phyloP scores from a whole-genome alignment of 306 rosid genomes.

The Vachellia pachyceras region DNA sequence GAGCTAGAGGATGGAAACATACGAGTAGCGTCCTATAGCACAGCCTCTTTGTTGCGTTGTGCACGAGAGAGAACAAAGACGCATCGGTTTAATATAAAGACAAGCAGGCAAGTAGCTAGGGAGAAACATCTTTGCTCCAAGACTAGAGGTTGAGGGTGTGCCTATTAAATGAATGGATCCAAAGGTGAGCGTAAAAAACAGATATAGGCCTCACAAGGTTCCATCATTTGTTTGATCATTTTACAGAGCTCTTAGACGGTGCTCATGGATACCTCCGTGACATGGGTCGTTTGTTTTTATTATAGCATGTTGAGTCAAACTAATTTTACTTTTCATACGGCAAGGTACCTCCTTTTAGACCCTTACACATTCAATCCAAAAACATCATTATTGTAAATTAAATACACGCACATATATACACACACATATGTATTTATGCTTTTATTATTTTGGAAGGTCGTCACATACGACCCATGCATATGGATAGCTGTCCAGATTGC shows the following conservation, averaged over 20 bases:
- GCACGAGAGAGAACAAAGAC: slow-evolving; percentile 51
- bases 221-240: slow-evolving; percentile 60
- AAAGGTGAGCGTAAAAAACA: slow-evolving; percentile 32
- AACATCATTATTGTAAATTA: slow-evolving; percentile 22
- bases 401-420: not conserved
- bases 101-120: slow-evolving; percentile 44
- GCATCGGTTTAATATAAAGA: slow-evolving; percentile 25
- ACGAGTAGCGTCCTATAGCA: slow-evolving; percentile 27
- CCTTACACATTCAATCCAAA: slow-evolving; percentile 24
- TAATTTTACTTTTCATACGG: slow-evolving; percentile 22
- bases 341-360: slow-evolving; percentile 30
- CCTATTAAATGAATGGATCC: slow-evolving; percentile 41
- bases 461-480: not conserved
- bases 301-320: slow-evolving; percentile 42
- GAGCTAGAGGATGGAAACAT: not conserved
- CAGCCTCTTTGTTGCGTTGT: slow-evolving; percentile 46
- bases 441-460: slow-evolving; percentile 18
- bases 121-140: slow-evolving; percentile 38
- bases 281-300: slow-evolving; percentile 38
- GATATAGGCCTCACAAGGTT: slow-evolving; percentile 67
- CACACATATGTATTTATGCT: not conserved
- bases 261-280: slow-evolving; percentile 57
- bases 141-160: slow-evolving; percentile 35
- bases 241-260: slow-evolving; percentile 62
- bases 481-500: slow-evolving; percentile 17